Conservation (phyloP, 116 monocot genomes). For the Phalaenopsis hybrid region DNA sequence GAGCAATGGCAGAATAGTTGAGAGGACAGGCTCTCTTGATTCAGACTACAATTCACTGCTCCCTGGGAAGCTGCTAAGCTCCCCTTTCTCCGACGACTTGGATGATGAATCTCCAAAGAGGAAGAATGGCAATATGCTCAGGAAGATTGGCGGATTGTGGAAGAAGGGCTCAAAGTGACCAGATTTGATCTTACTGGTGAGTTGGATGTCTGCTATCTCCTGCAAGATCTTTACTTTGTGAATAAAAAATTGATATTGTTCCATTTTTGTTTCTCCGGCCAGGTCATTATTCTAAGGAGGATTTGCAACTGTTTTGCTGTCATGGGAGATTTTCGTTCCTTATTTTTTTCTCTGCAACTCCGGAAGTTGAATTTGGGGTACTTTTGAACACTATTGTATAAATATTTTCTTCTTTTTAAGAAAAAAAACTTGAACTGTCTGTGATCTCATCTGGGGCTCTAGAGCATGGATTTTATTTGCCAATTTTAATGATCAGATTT, state of each 20-base stretch:
- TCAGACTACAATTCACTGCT: slow-evolving; percentile 32
- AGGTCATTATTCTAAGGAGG: not conserved
- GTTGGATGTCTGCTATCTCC: not conserved
- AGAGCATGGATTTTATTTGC: too few relatives aligned
- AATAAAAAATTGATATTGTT: not conserved
- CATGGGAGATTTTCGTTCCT: not conserved
- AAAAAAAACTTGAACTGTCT: not conserved
- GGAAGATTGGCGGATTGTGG: slow-evolving; percentile 64
- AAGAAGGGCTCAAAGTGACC: slow-evolving; percentile 38
- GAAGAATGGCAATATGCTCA: slow-evolving; percentile 53
- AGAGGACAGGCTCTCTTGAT: slow-evolving; percentile 57
- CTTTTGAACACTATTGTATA: not conserved
- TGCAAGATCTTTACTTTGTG: not conserved
- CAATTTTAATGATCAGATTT: too few relatives aligned
- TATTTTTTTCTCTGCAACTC: not conserved
- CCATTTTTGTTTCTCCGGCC: not conserved
- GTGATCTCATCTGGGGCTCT: not conserved
- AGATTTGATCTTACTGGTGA: not conserved
- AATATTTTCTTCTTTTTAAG: not conserved
- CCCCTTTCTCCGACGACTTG: slow-evolving; percentile 72
- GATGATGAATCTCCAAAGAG: slow-evolving; percentile 57
- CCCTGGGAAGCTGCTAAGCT: slow-evolving; percentile 63
- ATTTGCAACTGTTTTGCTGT: not conserved
- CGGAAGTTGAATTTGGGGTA: not conserved
- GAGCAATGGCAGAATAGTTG: slow-evolving; percentile 38